Evolutionary conservation across 345 rosid species (phyloP), one percentile per base, ranked within the genome.

Genomic region (Pelargonium nanum): DNA sequence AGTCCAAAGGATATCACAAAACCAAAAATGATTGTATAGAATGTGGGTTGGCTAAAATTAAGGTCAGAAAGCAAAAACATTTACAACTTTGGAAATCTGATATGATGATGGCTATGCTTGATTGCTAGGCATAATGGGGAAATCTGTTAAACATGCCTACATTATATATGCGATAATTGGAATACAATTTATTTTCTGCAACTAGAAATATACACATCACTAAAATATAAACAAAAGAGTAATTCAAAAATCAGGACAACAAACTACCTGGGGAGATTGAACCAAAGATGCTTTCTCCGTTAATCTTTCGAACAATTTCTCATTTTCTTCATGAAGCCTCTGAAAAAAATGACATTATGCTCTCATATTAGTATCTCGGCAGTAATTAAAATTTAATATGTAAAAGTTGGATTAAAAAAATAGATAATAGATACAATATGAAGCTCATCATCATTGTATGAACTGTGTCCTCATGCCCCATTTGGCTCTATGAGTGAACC

Each of bases 281-380:
- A 69, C 87, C 69, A 71, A 45, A n/a, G 94, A 80, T 20, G 96
- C 86, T 75, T 79, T 93, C 76, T 89, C 99, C 22, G 97, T 87
- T 71, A 93, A 83, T 72, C 99, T 89, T 62, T 93, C 97, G 69
- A 93, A 93, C 71, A 89, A 78, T 75, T 93, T 93, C 76, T 93
- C 97, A 61, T 93, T 93, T 80, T 93, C 97, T 82, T 93, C 97
- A 59, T 93, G 97, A 81, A 93, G 75, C 65, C 94, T 85, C 99
- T 93, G 97, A 71, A 28, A 28, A 72, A 71, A 6, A 9, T 10
- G 45, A 40, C 0, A 40, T 40, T 9, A 40, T 40, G 48, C 48
- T 40, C 15, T 17, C 15, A 40, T 40, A 40, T 40, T 40, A 40
- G 48, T 40, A 17, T 40, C 10, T 40, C 48, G 2, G 15, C 13